These are phyloP conservation scores for Pseudogymnoascus sp. DNA, from an alignment of 2,329 filamentous ascomycete genomes.

Conservation along the genomic window DNA sequence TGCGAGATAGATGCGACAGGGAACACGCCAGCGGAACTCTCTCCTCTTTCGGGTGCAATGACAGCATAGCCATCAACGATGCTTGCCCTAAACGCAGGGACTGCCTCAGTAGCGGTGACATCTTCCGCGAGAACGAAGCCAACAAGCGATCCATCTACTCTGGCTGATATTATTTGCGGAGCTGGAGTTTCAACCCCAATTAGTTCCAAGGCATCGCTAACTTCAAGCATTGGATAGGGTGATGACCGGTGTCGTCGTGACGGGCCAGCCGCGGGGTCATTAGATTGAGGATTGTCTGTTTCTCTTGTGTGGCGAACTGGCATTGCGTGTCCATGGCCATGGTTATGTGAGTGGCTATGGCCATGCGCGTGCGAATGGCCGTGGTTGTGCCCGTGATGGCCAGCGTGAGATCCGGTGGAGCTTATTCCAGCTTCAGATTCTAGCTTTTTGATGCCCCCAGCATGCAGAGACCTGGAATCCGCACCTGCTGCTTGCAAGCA, in stretches of 20 bases:
- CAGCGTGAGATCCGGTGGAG: conserved; percentile 13
- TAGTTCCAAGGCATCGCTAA: conserved; percentile 66
- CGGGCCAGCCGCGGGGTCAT: conserved; percentile 52
- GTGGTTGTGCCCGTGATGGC: conserved; percentile 25
- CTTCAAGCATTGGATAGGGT: conserved; percentile 84
- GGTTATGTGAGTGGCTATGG: conserved; percentile 51
- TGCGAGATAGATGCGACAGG: conserved; percentile 83
- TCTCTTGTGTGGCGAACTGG: conserved; percentile 66
- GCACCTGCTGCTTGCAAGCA: conserved; percentile 79
- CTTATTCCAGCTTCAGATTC: conserved; percentile 70
- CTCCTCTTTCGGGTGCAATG: conserved; percentile 51
- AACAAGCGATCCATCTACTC: conserved; percentile 58
- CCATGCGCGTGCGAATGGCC: conserved; percentile 31
- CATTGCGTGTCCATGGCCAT: conserved; percentile 55
- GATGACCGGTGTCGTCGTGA: conserved; percentile 71
- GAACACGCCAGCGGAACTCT: conserved; percentile 65
- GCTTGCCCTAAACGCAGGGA: conserved; percentile 88
- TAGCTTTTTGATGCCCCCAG: conserved; percentile 71
- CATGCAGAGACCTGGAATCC: conserved; percentile 71
- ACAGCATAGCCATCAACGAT: conserved; percentile 96
- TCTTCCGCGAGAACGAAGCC: conserved; percentile 77
- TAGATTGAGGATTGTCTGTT: conserved; percentile 47
- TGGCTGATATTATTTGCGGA: conserved; percentile 45
- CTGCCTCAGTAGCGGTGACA: conserved; percentile 68
- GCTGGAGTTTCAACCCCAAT: conserved; percentile 66